These are phyloP conservation scores for Dioszegia aurantiaca DNA, from an alignment of 768 basidiomycete genomes.

Conservation along the genomic window DNA sequence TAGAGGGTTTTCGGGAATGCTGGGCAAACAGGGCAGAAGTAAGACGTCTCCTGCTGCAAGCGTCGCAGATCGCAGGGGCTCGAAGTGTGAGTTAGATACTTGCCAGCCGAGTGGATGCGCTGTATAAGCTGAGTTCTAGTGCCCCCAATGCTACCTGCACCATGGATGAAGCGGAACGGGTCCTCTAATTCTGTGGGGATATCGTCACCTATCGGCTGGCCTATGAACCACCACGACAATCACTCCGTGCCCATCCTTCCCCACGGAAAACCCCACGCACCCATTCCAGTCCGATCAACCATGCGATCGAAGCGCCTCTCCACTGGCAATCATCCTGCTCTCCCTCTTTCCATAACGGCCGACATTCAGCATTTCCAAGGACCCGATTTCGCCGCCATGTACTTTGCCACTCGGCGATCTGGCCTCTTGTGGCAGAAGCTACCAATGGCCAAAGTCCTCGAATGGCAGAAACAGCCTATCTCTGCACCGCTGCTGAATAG, in stretches of 20 bases:
- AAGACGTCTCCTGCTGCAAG: not conserved
- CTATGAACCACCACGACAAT: not conserved
- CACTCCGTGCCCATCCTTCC: not conserved
- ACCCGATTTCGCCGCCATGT: slow-evolving; percentile 77
- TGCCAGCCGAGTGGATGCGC: not conserved
- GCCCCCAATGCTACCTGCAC: not conserved
- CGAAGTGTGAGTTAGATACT: not conserved
- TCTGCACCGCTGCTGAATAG: slow-evolving; percentile 71
- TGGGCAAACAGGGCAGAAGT: slow-evolving; percentile 3
- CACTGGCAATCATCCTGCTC: slow-evolving; percentile 66
- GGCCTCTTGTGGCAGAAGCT: slow-evolving; percentile 69
- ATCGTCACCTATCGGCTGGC: slow-evolving; percentile 3
- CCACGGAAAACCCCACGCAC: not conserved
- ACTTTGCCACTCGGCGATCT: slow-evolving; percentile 81
- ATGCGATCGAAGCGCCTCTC: slow-evolving; percentile 11
- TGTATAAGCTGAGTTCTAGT: not conserved
- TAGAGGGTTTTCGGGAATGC: slow-evolving; percentile 9
- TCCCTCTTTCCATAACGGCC: slow-evolving; percentile 74
- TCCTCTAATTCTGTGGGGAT: not conserved
- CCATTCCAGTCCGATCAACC: slow-evolving; percentile 12
- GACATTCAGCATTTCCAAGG: slow-evolving; percentile 85
- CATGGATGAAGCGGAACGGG: slow-evolving; percentile 2
- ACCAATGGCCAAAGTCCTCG: slow-evolving; percentile 82
- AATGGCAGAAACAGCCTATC: slow-evolving; percentile 81
- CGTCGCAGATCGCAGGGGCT: not conserved